A percentile compares a stretch with the other conserved stretches of the same genome.
Conservation (phyloP, 1,284 basidiomycete species). For the Ceratobasidium sp. region DNA sequence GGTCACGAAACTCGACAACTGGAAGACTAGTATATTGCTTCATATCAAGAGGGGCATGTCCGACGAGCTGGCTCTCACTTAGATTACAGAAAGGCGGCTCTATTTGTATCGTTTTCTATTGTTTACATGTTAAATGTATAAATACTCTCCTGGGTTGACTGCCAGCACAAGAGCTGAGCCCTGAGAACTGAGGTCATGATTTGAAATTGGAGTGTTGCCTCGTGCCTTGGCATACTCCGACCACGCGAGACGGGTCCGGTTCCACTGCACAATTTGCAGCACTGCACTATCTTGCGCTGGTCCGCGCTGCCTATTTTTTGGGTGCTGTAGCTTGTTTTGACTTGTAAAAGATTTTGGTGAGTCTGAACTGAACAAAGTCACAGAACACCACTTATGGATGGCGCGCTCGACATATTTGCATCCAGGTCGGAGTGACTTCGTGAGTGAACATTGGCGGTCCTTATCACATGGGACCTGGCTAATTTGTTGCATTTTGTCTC, state of each 20-base stretch:
- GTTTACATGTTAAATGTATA: constrained; percentile 14
- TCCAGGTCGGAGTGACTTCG: constrained; percentile 2
- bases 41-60: constrained; percentile 86
- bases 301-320: constrained; percentile 27
- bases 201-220: constrained; percentile 31
- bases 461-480: neutral
- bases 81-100: constrained; percentile 27
- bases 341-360: neutral
- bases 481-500: neutral
- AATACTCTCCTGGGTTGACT: constrained; percentile 10
- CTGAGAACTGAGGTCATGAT: constrained; percentile 26
- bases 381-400: neutral
- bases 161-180: constrained; percentile 8
- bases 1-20: constrained; percentile 89
- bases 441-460: neutral
- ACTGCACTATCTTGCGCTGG: constrained; percentile 29
- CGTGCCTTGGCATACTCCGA: constrained; percentile 14
- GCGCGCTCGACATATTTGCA: neutral
- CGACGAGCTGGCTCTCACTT: constrained; percentile 59
- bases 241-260: constrained; percentile 33
- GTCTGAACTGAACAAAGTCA: neutral
- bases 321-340: neutral
- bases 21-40: constrained; percentile 90
- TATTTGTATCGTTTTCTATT: constrained; percentile 8
- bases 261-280: constrained; percentile 31